A percentile compares a stretch with the other conserved stretches of the same genome.
Conservation (phyloP, 495 filamentous ascomycete genomes). For the Xylaria flabelliformis region DNA sequence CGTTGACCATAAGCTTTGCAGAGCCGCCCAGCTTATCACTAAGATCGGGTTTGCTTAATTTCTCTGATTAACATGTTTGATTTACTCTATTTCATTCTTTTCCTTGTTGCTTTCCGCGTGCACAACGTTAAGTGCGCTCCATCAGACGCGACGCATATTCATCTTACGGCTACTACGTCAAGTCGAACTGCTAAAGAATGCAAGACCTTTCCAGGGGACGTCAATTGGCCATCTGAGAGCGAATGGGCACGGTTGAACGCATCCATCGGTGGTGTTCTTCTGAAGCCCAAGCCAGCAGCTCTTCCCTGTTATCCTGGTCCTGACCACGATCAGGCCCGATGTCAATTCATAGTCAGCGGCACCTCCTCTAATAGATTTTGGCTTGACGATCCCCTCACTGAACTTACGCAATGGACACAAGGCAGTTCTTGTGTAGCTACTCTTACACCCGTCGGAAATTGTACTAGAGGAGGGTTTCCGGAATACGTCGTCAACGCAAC, state of each 20-base stretch:
- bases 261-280: conserved; percentile 53
- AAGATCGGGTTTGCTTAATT: neutral
- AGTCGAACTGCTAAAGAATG: conserved; percentile 38
- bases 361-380: conserved; percentile 40
- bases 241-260: conserved; percentile 56
- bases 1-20: neutral
- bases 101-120: neutral
- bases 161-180: neutral
- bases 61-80: neutral
- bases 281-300: conserved; percentile 59
- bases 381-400: conserved; percentile 46
- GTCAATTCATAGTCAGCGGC: conserved; percentile 42
- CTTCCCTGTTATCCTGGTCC: conserved; percentile 59
- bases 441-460: conserved; percentile 42
- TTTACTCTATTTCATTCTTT: neutral
- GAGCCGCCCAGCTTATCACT: neutral
- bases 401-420: conserved; percentile 46
- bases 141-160: neutral
- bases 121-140: neutral
- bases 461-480: conserved; percentile 63
- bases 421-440: conserved; percentile 45
- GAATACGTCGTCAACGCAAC: conserved; percentile 64
- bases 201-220: conserved; percentile 60
- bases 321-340: conserved; percentile 50
- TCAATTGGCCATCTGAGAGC: conserved; percentile 50